phyloP scores from a whole-genome alignment of 257 asterid genomes.

The Plantago elongata region DNA sequence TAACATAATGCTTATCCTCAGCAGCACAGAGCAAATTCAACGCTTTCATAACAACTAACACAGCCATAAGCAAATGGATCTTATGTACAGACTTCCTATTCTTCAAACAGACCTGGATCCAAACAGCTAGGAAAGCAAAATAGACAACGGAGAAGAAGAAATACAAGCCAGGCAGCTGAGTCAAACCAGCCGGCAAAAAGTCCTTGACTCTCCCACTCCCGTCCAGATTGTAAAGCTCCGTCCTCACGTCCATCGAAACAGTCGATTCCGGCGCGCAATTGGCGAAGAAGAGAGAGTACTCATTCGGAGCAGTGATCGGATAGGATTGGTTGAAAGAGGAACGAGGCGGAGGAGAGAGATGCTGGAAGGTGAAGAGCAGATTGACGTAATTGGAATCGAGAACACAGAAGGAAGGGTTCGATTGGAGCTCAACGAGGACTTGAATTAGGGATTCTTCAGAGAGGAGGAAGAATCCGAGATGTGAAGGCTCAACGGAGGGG shows the following conservation, averaged over 20 bases:
- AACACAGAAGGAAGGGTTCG: slow-evolving; percentile 69
- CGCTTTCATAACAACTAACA: slow-evolving; percentile 73
- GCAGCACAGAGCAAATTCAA: slow-evolving; percentile 84
- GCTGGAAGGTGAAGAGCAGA: slow-evolving; percentile 63
- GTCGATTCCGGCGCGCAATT: slow-evolving; percentile 82
- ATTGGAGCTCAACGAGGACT: slow-evolving; percentile 71
- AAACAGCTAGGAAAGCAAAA: slow-evolving; percentile 53
- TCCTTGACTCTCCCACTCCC: slow-evolving; percentile 60
- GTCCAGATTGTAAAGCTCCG: slow-evolving; percentile 81
- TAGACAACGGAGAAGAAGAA: slow-evolving; percentile 55
- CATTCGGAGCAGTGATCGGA: slow-evolving; percentile 75
- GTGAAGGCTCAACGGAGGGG: slow-evolving; percentile 52
- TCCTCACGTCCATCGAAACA: slow-evolving; percentile 80
- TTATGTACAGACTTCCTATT: slow-evolving; percentile 71
- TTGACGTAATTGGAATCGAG: slow-evolving; percentile 64
- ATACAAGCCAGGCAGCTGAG: slow-evolving; percentile 74
- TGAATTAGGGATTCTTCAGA: slow-evolving; percentile 78
- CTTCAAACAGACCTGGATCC: slow-evolving; percentile 49
- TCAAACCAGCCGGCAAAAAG: slow-evolving; percentile 75
- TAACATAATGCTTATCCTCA: slow-evolving; percentile 91
- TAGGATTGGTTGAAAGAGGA: slow-evolving; percentile 55
- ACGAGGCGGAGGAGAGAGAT: slow-evolving; percentile 84
- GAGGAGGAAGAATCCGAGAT: slow-evolving; percentile 79
- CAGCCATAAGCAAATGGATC: slow-evolving; percentile 78
- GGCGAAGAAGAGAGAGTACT: slow-evolving; percentile 83